A percentile compares a stretch with the other conserved stretches of the same genome.
Evolutionary conservation across 768 basidiomycete genomes (phyloP).

Genomic region (Suillus tomentosus): DNA sequence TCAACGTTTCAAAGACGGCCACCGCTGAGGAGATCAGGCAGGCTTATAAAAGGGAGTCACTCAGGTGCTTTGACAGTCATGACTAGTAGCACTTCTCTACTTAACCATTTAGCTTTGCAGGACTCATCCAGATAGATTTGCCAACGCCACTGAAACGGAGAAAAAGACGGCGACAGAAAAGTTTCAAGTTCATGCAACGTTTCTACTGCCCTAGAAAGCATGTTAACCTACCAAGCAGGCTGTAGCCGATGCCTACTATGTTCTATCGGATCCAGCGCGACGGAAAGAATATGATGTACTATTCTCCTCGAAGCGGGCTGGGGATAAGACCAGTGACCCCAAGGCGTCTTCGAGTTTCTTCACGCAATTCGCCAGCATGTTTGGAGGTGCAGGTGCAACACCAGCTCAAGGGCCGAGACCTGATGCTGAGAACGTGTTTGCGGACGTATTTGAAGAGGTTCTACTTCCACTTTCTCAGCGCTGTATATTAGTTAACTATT

Average conservation of each 20-base stretch:
- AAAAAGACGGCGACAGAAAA: constrained; percentile 76
- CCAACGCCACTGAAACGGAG: constrained; percentile 69
- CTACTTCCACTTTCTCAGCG: not conserved
- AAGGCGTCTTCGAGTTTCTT: constrained; percentile 76
- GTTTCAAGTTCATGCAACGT: constrained; percentile 64
- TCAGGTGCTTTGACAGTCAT: constrained; percentile 48
- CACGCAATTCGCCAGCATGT: constrained; percentile 71
- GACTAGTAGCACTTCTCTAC: constrained; percentile 11
- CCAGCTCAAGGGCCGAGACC: constrained; percentile 51
- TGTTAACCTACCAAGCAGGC: constrained; percentile 43
- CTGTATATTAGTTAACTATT: not conserved
- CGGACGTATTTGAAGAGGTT: constrained; percentile 92
- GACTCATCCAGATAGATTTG: constrained; percentile 87
- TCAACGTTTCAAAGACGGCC: constrained; percentile 55
- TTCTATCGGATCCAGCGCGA: constrained; percentile 77
- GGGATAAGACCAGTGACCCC: constrained; percentile 62
- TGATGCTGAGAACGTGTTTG: constrained; percentile 80
- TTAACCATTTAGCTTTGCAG: constrained; percentile 41
- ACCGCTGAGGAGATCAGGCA: constrained; percentile 71
- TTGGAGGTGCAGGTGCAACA: constrained; percentile 44
- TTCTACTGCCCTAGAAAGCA: not conserved
- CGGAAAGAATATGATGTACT: constrained; percentile 73
- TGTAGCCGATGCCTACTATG: constrained; percentile 93
- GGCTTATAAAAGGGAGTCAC: constrained; percentile 79
- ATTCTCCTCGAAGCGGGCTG: constrained; percentile 52